These are phyloP conservation scores for Balansia obtecta DNA, from an alignment of 2,329 filamentous ascomycete genomes.

Conservation along the genomic window DNA sequence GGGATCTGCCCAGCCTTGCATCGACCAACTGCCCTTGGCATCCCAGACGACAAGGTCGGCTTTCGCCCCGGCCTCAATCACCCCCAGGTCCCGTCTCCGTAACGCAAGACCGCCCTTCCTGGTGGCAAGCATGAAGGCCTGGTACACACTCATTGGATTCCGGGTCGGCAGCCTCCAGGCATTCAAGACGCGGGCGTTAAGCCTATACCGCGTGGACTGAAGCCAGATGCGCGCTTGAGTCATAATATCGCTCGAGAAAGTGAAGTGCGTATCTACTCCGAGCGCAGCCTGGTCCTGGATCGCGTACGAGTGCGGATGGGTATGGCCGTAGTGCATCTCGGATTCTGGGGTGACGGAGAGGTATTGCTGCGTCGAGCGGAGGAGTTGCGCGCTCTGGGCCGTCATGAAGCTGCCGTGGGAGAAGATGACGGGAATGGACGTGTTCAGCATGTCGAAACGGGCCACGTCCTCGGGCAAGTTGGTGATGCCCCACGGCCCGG, in stretches of 20 bases:
- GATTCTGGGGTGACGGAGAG: conserved; percentile 46
- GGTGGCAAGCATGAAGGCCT: conserved; percentile 44
- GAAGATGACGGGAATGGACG: conserved; percentile 23
- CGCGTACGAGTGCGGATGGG: conserved; percentile 28
- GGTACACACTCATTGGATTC: conserved; percentile 30
- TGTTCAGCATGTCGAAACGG: conserved; percentile 10
- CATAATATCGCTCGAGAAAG: conserved; percentile 36
- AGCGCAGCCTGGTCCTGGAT: conserved; percentile 38
- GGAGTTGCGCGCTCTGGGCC: conserved; percentile 23
- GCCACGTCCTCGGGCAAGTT: conserved; percentile 28
- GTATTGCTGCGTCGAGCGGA: conserved; percentile 37
- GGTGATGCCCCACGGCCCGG: conserved; percentile 17
- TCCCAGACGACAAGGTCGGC: conserved; percentile 39
- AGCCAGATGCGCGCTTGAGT: conserved; percentile 43
- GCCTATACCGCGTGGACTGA: conserved; percentile 27
- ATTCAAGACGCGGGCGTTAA: conserved; percentile 26
- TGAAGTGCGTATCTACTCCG: conserved; percentile 42
- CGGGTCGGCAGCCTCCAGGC: conserved; percentile 29
- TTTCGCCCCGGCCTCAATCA: conserved; percentile 33
- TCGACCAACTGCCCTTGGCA: conserved; percentile 27
- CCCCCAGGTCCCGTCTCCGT: conserved; percentile 36
- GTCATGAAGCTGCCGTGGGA: conserved; percentile 37
- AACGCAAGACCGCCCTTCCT: conserved; percentile 38
- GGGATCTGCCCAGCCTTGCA: conserved; percentile 43
- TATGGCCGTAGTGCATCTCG: conserved; percentile 46